Base-by-base conservation (phyloP, 108 stramenopile species). In the Pseudonitzschia multistriata region DNA sequence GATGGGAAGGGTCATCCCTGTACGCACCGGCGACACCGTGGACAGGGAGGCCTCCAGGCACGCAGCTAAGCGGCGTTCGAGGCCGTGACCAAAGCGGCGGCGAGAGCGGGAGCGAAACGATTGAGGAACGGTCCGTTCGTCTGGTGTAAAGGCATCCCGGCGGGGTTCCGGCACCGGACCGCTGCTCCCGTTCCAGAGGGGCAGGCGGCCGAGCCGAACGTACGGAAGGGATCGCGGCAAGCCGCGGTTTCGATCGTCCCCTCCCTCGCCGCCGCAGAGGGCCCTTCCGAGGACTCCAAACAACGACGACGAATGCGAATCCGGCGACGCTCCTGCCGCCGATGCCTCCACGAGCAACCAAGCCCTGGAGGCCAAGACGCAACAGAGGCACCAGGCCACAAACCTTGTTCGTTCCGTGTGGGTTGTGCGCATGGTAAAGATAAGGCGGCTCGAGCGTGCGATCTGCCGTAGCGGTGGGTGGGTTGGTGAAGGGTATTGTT, bases 1-100 rank as follows among this genome's bases (percentile, higher is more conserved):
- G 15, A 94, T 66, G 11, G 90, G 93, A 24, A 72, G 24, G 5
- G 64, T 56, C 25, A 83, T 59, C 57, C 17, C 33, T 59, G 28
- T 37, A 1, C 8, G 54, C 3, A 25, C 5, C 8, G 54, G 0
- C 15, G 42, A 45, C 8, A 45, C 15, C 2, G 42, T 10, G 15
- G 42, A 45, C 17, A 45, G 5, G 5, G 42, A 45, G 42, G 8
- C 42, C 42, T 13, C 15, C 42, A 45, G 17, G 11, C 42, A 45
- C 13, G 42, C 17, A 4, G 42, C 17, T 1, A 45, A 13, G 8
- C 42, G 13, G n/a, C n/a, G n/a, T n/a, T n/a, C n/a, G n/a, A n/a
- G n/a, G n/a, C n/a, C n/a, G n/a, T n/a, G n/a, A n/a, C n/a, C n/a
- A n/a, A n/a, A n/a, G n/a, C n/a, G n/a, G n/a, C n/a, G n/a, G n/a